Conservation (phyloP, 805 yeast genomes). For the Cyberlindnera galapagoensis region DNA sequence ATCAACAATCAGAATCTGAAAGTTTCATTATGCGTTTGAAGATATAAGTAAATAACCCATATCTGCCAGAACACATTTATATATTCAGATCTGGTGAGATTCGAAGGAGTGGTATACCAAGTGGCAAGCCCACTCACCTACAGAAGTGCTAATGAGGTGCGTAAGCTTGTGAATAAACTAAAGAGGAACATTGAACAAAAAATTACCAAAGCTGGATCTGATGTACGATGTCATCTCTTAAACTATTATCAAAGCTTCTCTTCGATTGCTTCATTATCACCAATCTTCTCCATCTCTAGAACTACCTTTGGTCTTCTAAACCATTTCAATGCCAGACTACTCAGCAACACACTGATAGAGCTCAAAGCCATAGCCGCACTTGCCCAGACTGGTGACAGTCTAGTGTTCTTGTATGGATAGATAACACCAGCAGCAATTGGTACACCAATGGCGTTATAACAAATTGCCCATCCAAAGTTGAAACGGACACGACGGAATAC, state of each 20-base stretch:
- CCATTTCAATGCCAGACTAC: slow-evolving; percentile 46
- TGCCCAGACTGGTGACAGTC: slow-evolving; percentile 59
- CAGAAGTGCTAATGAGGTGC: no score
- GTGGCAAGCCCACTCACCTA: no score
- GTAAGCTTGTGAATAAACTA: no score
- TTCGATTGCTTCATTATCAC: slow-evolving; percentile 4
- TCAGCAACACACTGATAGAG: slow-evolving; percentile 49
- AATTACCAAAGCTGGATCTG: no score
- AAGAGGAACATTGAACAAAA: no score
- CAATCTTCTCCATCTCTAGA: slow-evolving; percentile 7
- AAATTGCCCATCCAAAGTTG: slow-evolving; percentile 54
- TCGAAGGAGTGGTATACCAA: no score
- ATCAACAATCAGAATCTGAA: no score
- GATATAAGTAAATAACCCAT: no score
- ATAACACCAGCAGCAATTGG: slow-evolving; percentile 67
- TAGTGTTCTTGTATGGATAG: slow-evolving; percentile 46
- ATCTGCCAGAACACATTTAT: no score
- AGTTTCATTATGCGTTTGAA: no score
- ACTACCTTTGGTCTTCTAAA: slow-evolving; percentile 33
- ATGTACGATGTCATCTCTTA: no score
- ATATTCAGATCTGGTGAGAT: no score
- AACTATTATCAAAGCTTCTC: slow-evolving; percentile 4
- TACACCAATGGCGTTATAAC: slow-evolving; percentile 50
- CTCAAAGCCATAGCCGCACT: slow-evolving; percentile 62
- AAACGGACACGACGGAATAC: slow-evolving; percentile 49